Percentiles rank a stretch among this genome's conserved stretches.
These are phyloP conservation scores for Gentiana dahurica DNA, from an alignment of 257 asterid genomes.

Conservation along the genomic window DNA sequence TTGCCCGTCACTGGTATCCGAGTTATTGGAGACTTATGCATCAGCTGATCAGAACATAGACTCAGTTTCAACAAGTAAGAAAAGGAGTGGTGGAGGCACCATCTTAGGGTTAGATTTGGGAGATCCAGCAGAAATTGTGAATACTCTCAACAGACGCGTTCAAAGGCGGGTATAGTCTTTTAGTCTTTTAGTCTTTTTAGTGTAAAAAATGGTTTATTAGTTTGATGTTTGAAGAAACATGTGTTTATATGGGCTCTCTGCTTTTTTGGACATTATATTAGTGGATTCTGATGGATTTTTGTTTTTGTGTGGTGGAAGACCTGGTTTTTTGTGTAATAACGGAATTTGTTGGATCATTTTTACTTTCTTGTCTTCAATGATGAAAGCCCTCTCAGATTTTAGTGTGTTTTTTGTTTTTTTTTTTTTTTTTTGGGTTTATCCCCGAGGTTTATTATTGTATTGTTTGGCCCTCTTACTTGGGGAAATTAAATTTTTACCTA, in stretches of 20 bases:
- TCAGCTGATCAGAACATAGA: slow-evolving; percentile 57
- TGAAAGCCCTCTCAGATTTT: no score
- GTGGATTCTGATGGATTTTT: background rate
- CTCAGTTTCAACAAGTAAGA: slow-evolving; percentile 46
- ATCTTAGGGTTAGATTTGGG: slow-evolving; percentile 69
- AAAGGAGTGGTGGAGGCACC: slow-evolving; percentile 96
- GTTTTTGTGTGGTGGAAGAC: background rate
- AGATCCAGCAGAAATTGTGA: slow-evolving; percentile 40
- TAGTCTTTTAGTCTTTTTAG: slow-evolving; percentile 1
- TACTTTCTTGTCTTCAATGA: no score
- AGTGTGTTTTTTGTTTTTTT: no score
- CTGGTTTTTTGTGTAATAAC: no score
- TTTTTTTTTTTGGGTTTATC: no score
- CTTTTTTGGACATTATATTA: slow-evolving; percentile 1
- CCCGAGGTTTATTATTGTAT: no score
- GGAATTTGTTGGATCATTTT: no score
- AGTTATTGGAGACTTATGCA: slow-evolving; percentile 85
- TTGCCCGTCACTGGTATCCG: slow-evolving; percentile 69
- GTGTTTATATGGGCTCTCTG: background rate
- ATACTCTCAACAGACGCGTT: slow-evolving; percentile 47
- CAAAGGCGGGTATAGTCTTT: slow-evolving; percentile 54
- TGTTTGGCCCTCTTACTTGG: no score
- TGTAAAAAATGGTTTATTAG: no score
- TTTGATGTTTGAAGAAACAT: background rate
- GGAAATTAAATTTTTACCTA: no score